Base-by-base conservation (phyloP, 768 basidiomycete genomes). In the Leccinum barrowsii region DNA sequence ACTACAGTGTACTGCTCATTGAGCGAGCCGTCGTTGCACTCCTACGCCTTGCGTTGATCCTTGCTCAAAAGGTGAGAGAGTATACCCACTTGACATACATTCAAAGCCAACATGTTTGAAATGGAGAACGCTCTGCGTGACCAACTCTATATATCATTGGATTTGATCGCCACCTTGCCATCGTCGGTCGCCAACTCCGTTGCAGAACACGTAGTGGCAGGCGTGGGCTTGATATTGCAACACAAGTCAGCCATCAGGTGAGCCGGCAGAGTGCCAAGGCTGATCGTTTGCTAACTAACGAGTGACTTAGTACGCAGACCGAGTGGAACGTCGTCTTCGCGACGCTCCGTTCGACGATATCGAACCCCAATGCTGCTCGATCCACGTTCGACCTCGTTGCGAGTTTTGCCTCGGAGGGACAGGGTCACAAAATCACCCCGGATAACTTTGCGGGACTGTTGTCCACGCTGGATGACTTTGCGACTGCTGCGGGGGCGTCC, bases 291-390 rank as follows among this genome's bases (percentile, higher is more conserved):
- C 32, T 34, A 5, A 34, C 51, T 65, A 42, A 70, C 6, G 22
- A 34, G 51, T 22, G 34, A 56, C 61, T 0, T 55, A 93, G 87
- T 56, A 94, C 94, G 1, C 87, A 90, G 63, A 98, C 96, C 1
- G 96, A 98, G 70, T 99, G 96, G 96, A 94, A 92, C 60, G 77
- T 98, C 42, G 82, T 95, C 21, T 92, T 95, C 66, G 90, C 92
- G 1, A 78, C 98, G 28, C 81, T 98, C 62, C 85, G 92, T 50
- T 88, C 87, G 1, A 95, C 94, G 0, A 82, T 94, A 44, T 79
- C 86, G 12, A 90, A 97, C 68, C 84, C 92, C 10, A 92, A 93
- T 72, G 95, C 94, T 5, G 86, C 92, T 24, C 87, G 90, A 37
- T 76, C 86, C 53, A 89, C 96, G 2, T 91, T 98, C 67, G 86